These are phyloP conservation scores for Lachancea thermotolerans DNA, from an alignment of 805 yeast species.

Conservation along the genomic window DNA sequence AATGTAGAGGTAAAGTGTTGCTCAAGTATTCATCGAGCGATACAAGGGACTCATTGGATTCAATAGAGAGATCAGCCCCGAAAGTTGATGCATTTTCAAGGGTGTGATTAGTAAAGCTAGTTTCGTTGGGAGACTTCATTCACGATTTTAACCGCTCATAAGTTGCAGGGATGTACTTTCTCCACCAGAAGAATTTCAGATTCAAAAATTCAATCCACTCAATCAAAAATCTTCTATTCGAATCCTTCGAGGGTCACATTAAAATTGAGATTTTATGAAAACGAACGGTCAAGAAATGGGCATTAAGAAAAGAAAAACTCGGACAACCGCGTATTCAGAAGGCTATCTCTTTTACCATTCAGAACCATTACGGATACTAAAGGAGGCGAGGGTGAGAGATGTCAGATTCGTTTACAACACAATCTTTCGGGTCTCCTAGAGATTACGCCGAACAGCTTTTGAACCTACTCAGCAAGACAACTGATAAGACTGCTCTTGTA, in stretches of 20 bases:
- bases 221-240: not conserved
- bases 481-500: slow-evolving; percentile 2
- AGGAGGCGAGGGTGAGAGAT: not conserved
- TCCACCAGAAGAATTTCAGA: not conserved
- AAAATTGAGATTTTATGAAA: not conserved
- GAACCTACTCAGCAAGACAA: not conserved
- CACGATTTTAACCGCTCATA: not conserved
- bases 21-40: slow-evolving; percentile 35
- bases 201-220: no score
- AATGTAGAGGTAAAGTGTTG: slow-evolving; percentile 30
- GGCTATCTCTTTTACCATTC: no score
- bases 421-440: not conserved
- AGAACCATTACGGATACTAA: no score
- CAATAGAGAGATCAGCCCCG: not conserved
- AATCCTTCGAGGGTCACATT: not conserved
- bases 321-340: no score
- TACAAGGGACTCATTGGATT: slow-evolving; percentile 20
- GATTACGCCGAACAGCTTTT: not conserved
- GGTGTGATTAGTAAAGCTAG: not conserved
- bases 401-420: not conserved
- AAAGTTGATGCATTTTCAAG: not conserved
- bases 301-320: not conserved
- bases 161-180: not conserved
- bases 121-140: not conserved
- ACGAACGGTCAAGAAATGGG: not conserved